Conservation (phyloP, 495 filamentous ascomycete genomes). For the Penicillium pancosmium region DNA sequence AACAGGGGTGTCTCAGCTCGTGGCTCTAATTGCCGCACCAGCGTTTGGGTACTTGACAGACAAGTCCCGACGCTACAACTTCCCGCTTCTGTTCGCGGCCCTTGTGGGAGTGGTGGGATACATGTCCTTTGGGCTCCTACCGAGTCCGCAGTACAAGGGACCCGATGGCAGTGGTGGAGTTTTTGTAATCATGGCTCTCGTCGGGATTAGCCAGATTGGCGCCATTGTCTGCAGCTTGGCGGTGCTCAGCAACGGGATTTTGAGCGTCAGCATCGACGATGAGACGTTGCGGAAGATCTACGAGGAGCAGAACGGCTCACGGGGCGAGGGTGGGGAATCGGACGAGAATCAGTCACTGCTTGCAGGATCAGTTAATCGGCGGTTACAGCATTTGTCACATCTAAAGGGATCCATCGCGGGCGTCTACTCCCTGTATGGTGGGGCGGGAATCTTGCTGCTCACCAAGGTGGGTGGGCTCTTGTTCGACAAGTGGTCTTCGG, state of each 20-base stretch:
- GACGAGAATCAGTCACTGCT: constrained; percentile 42
- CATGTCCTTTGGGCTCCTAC: constrained; percentile 65
- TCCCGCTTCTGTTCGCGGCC: constrained; percentile 73
- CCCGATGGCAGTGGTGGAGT: constrained; percentile 62
- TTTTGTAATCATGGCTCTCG: constrained; percentile 73
- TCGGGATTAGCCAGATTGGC: constrained; percentile 92
- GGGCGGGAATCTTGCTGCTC: constrained; percentile 85
- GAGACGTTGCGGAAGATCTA: constrained; percentile 30
- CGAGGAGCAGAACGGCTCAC: constrained; percentile 26
- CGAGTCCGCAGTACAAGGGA: constrained; percentile 66
- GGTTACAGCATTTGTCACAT: constrained; percentile 43
- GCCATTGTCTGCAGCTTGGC: constrained; percentile 92
- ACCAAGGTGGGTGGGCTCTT: constrained; percentile 90
- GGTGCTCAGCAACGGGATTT: constrained; percentile 76
- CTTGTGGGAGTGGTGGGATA: constrained; percentile 76
- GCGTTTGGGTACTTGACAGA: constrained; percentile 81
- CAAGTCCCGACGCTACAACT: constrained; percentile 61
- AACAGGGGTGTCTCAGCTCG: constrained; percentile 83
- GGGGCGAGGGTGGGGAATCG: constrained; percentile 21
- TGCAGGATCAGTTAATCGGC: constrained; percentile 18
- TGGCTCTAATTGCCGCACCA: constrained; percentile 83
- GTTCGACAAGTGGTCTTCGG: constrained; percentile 70
- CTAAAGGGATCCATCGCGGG: constrained; percentile 94
- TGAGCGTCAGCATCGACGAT: constrained; percentile 48
- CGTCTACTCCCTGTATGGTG: constrained; percentile 87